Percentiles rank a stretch among this genome's conserved stretches.
These are phyloP conservation scores for Saccharomyces hybrid DNA, from an alignment of 1,139 yeast genomes.

Conservation along the genomic window DNA sequence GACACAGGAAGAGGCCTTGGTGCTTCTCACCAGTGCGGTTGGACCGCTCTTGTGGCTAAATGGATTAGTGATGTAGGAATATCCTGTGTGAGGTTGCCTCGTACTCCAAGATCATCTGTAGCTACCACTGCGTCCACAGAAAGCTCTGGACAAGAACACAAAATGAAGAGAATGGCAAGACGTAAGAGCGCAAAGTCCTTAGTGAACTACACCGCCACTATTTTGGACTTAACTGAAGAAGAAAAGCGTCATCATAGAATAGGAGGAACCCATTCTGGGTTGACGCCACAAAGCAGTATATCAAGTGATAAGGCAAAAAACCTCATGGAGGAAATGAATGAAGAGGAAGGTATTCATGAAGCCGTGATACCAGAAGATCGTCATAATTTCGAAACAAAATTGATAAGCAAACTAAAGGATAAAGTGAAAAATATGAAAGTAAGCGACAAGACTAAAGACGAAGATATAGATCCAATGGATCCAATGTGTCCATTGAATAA, in stretches of 20 bases:
- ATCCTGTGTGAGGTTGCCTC: conserved; percentile 47
- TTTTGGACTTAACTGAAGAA: conserved; percentile 59
- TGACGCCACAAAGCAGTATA: conserved; percentile 22
- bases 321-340: conserved; percentile 4
- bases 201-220: conserved; percentile 57
- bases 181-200: conserved; percentile 68
- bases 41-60: conserved; percentile 93
- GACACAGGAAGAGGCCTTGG: conserved; percentile 95
- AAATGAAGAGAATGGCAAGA: conserved; percentile 40
- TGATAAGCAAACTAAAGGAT: conserved; percentile 18
- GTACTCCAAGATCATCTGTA: conserved; percentile 36
- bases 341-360: not conserved
- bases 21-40: conserved; percentile 93
- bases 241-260: conserved; percentile 35
- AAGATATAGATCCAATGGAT: not conserved
- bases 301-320: conserved; percentile 12
- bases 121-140: conserved; percentile 13
- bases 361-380: conserved; percentile 4
- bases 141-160: conserved; percentile 7
- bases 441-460: conserved; percentile 4
- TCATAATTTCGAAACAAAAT: conserved; percentile 15
- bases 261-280: conserved; percentile 20
- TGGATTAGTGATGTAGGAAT: conserved; percentile 89
- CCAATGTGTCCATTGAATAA: not conserved
- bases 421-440: conserved; percentile 16